phyloP scores from a whole-genome alignment of 805 yeast species.

The Pichia cephalocereana region DNA sequence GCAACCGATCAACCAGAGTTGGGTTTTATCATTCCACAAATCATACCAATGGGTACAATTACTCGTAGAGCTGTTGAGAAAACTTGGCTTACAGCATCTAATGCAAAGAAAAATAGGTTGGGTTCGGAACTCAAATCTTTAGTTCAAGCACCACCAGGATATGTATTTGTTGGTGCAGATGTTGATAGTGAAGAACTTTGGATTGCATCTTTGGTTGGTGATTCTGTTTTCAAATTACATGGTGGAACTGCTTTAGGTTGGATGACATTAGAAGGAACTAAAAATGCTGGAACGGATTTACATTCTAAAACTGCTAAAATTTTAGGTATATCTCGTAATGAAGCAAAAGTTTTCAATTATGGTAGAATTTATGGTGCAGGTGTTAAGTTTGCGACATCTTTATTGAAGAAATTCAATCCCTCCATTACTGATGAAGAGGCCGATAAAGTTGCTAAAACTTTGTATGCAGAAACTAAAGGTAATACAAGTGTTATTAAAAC shows the following conservation, averaged over 20 bases:
- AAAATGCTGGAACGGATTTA: constrained; percentile 83
- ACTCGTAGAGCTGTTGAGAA: constrained; percentile 95
- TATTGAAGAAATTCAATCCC: constrained; percentile 78
- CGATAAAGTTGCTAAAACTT: constrained; percentile 44
- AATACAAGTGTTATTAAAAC: constrained; percentile 22
- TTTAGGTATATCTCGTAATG: constrained; percentile 79
- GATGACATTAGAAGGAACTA: constrained; percentile 98
- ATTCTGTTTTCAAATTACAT: constrained; percentile 77
- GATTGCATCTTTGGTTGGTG: constrained; percentile 96
- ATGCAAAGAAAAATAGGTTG: constrained; percentile 74
- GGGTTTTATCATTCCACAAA: constrained; percentile 76
- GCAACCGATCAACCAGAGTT: constrained; percentile 14
- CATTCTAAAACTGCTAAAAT: constrained; percentile 92
- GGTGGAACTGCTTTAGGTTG: constrained; percentile 97
- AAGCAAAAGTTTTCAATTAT: constrained; percentile 92
- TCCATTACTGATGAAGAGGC: constrained; percentile 60
- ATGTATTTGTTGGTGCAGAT: constrained; percentile 94
- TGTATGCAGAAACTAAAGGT: constrained; percentile 85
- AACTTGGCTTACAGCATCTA: constrained; percentile 96
- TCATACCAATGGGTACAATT: constrained; percentile 92
- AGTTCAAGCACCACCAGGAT: constrained; percentile 80
- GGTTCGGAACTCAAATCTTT: constrained; percentile 92
- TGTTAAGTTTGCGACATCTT: constrained; percentile 74
- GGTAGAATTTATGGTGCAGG: constrained; percentile 99
- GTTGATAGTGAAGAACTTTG: constrained; percentile 97